Conservation (phyloP, 192 early-diverging fungal genomes). For the Lobosporangium transversale region DNA sequence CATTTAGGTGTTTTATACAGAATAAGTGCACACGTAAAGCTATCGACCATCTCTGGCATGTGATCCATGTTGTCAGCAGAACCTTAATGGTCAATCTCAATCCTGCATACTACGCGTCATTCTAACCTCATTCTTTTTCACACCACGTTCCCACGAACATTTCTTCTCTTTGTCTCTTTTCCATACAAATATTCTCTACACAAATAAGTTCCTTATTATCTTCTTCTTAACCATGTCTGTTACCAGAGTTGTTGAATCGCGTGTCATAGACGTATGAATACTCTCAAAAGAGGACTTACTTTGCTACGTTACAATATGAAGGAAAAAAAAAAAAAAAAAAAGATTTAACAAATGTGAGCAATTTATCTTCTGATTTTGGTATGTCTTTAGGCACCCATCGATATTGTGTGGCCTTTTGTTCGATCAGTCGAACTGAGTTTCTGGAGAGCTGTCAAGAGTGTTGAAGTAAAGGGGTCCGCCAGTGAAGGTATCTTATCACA, state of each 20-base stretch:
- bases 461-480: slow-evolving; percentile 16
- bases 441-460: slow-evolving; percentile 37
- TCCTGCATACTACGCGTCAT: too few relatives aligned
- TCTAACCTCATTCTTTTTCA: neutral
- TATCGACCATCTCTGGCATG: slow-evolving; percentile 12
- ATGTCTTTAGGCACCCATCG: slow-evolving; percentile 23
- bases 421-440: slow-evolving; percentile 25
- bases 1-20: too few relatives aligned
- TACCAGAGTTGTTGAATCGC: slow-evolving; percentile 43
- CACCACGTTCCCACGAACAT: neutral
- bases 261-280: slow-evolving; percentile 19
- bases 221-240: slow-evolving; percentile 28
- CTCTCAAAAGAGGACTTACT: neutral
- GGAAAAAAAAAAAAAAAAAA: neutral
- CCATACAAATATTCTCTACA: neutral
- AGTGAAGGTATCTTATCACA: slow-evolving; percentile 13
- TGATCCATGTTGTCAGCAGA: too few relatives aligned
- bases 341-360: too few relatives aligned
- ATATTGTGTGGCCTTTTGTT: slow-evolving; percentile 41
- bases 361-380: neutral
- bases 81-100: too few relatives aligned
- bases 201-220: neutral
- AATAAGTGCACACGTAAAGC: too few relatives aligned
- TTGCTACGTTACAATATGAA: neutral
- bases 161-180: neutral